Conservation (phyloP, 257 asterid species). For the Fraxinus quadrangulata region DNA sequence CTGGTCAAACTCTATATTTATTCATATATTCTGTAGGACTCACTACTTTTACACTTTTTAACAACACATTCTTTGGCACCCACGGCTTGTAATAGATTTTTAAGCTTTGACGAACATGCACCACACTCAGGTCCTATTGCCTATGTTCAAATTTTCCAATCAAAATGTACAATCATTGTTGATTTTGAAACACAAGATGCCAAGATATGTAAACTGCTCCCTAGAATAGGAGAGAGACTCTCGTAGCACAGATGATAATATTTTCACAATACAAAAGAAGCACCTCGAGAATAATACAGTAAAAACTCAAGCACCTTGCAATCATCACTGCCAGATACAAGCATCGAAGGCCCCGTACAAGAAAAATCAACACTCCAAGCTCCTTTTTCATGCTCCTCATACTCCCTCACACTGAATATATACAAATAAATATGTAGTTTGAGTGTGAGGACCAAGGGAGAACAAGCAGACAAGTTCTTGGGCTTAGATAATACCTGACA, state of each 20-base stretch:
- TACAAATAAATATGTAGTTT: constrained; percentile 10
- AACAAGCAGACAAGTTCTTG: constrained; percentile 11
- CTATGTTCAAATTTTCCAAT: too few species aligned
- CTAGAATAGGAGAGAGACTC: background rate
- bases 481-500: constrained; percentile 59
- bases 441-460: constrained; percentile 9
- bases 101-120: too few species aligned
- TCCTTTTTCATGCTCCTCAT: constrained; percentile 92
- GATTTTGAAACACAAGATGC: too few species aligned
- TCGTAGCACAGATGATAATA: background rate
- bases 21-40: too few species aligned
- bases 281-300: background rate
- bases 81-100: too few species aligned
- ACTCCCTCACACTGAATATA: constrained; percentile 72
- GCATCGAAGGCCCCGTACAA: constrained; percentile 79
- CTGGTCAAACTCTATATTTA: too few species aligned
- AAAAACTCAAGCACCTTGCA: constrained; percentile 64
- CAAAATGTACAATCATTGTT: too few species aligned
- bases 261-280: background rate
- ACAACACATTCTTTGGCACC: too few species aligned
- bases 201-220: background rate
- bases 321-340: constrained; percentile 89
- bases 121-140: too few species aligned
- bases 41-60: too few species aligned
- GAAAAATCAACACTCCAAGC: constrained; percentile 96